These are phyloP conservation scores for Nectriaceae sp. DNA, from an alignment of 2,329 filamentous ascomycete genomes.

Conservation along the genomic window DNA sequence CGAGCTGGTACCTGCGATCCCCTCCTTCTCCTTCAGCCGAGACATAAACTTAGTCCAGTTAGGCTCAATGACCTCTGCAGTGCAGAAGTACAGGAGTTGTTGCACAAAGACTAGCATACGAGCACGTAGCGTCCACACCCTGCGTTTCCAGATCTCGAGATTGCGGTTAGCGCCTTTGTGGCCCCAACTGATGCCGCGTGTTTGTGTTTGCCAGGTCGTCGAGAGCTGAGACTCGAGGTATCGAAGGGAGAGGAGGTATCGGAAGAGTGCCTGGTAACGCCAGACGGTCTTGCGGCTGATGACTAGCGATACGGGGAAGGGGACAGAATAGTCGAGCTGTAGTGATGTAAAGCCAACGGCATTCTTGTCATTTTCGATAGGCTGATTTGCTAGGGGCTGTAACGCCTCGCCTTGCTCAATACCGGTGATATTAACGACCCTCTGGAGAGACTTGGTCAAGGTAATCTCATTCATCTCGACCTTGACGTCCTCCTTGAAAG, in stretches of 20 bases:
- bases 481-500: conserved; percentile 98
- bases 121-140: conserved; percentile 87
- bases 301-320: conserved; percentile 92
- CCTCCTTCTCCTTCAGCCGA: conserved; percentile 68
- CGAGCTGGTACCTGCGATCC: conserved; percentile 29
- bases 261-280: conserved; percentile 93
- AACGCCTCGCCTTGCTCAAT: conserved; percentile 88
- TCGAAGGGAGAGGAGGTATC: conserved; percentile 86
- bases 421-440: conserved; percentile 94
- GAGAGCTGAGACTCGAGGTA: conserved; percentile 88
- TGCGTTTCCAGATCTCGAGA: conserved; percentile 89
- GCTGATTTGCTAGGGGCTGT: conserved; percentile 67
- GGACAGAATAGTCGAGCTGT: conserved; percentile 91
- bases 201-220: conserved; percentile 88
- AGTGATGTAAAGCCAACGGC: conserved; percentile 90
- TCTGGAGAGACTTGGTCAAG: conserved; percentile 90
- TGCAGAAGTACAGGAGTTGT: conserved; percentile 95
- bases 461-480: conserved; percentile 96
- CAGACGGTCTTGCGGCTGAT: conserved; percentile 97
- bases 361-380: conserved; percentile 79
- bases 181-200: conserved; percentile 77
- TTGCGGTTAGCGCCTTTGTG: conserved; percentile 72
- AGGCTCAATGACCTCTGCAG: conserved; percentile 93
- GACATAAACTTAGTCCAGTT: conserved; percentile 96
- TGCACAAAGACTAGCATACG: conserved; percentile 98